Percentiles rank a stretch among this genome's conserved stretches.
phyloP scores from a whole-genome alignment of 768 basidiomycete species.

The Tylopilus cervinicoccineus region DNA sequence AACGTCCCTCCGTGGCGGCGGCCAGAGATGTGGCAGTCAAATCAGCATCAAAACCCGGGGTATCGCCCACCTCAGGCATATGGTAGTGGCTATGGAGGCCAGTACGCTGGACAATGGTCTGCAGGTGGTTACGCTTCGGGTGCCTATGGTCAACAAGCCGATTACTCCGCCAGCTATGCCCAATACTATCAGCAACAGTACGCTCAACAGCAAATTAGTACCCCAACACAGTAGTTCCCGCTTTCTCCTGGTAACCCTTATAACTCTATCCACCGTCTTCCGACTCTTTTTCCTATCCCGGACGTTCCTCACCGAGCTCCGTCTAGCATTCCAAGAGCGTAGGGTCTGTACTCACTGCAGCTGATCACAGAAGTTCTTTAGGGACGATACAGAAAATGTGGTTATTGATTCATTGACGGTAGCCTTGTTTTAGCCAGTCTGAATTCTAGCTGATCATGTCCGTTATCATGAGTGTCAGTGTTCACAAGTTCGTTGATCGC shows the following conservation, averaged over 20 bases:
- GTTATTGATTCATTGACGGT: conserved; percentile 28
- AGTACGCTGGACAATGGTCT: conserved; percentile 41
- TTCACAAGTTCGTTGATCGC: conserved; percentile 4
- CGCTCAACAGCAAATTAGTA: conserved; percentile 64
- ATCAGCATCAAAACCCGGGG: conserved; percentile 50
- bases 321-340: conserved; percentile 23
- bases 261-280: conserved; percentile 14
- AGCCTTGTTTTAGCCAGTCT: conserved; percentile 22
- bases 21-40: conserved; percentile 80
- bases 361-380: conserved; percentile 33
- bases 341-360: conserved; percentile 34
- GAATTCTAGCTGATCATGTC: conserved; percentile 11
- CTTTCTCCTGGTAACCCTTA: conserved; percentile 26
- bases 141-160: conserved; percentile 45
- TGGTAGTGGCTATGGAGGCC: conserved; percentile 41
- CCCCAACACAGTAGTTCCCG: conserved; percentile 32
- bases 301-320: conserved; percentile 14
- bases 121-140: conserved; percentile 31
- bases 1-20: conserved; percentile 90
- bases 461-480: background rate
- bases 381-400: conserved; percentile 26
- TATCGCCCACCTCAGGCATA: conserved; percentile 69
- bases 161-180: conserved; percentile 75
- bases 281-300: conserved; percentile 14
- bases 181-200: conserved; percentile 90